These are phyloP conservation scores for Wickerhamiella galacta DNA, from an alignment of 805 yeast genomes.

Conservation along the genomic window DNA sequence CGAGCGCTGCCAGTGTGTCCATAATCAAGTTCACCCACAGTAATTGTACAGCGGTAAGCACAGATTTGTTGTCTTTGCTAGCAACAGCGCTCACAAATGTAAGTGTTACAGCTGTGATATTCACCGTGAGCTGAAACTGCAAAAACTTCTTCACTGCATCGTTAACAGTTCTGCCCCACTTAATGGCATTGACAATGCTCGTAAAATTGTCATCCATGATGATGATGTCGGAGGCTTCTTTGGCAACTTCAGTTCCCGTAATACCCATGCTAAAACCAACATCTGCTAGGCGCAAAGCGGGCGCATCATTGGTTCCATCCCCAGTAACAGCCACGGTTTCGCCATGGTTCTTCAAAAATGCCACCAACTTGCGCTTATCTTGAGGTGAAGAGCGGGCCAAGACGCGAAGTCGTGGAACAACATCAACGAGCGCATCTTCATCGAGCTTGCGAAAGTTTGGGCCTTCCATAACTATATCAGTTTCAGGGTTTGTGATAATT, in stretches of 20 bases:
- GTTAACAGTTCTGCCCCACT: slow-evolving; percentile 97
- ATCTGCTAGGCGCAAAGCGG: slow-evolving; percentile 90
- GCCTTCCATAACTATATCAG: slow-evolving; percentile 73
- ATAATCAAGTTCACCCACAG: slow-evolving; percentile 94
- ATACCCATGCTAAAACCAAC: slow-evolving; percentile 99
- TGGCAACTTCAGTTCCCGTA: slow-evolving; percentile 95
- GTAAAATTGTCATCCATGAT: slow-evolving; percentile 88
- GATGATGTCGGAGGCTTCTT: slow-evolving; percentile 90
- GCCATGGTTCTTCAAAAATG: slow-evolving; percentile 56
- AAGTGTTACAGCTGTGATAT: slow-evolving; percentile 85
- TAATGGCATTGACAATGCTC: slow-evolving; percentile 88
- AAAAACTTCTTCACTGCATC: slow-evolving; percentile 87
- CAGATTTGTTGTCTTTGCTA: slow-evolving; percentile 61
- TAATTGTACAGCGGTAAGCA: slow-evolving; percentile 90
- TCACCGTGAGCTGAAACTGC: slow-evolving; percentile 93
- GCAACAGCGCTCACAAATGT: slow-evolving; percentile 92
- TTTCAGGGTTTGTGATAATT: slow-evolving; percentile 40
- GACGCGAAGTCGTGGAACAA: slow-evolving; percentile 66
- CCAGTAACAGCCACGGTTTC: slow-evolving; percentile 98
- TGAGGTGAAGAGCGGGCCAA: slow-evolving; percentile 93
- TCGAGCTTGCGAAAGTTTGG: slow-evolving; percentile 64
- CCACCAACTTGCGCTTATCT: slow-evolving; percentile 78
- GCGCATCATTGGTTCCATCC: slow-evolving; percentile 98
- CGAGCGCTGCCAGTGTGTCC: slow-evolving; percentile 97
- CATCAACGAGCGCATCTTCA: slow-evolving; percentile 34